phyloP scores from a whole-genome alignment of 169 alveolate genomes.

The Eimeria acervulina region DNA sequence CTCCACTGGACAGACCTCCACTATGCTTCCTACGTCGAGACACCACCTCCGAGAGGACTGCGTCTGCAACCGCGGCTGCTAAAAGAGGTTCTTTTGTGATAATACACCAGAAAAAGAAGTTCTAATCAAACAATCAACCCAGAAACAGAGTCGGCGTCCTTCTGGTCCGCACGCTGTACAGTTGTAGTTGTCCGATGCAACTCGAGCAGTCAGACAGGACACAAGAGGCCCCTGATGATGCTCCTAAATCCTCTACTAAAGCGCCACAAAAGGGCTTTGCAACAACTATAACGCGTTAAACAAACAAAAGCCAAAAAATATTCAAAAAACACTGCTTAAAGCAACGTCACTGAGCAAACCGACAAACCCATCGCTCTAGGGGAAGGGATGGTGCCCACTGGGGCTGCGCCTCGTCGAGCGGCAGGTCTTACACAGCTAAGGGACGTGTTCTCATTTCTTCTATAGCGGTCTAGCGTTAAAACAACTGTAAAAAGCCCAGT shows the following conservation, averaged over 20 bases:
- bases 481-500: too few species aligned
- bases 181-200: too few species aligned
- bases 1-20: too few species aligned
- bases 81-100: too few species aligned
- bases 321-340: not conserved
- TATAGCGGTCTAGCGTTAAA: too few species aligned
- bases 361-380: not conserved
- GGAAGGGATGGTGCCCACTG: slow-evolving; percentile 22
- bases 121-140: too few species aligned
- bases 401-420: slow-evolving; percentile 28
- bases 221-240: not conserved
- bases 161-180: too few species aligned
- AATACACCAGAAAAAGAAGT: not conserved
- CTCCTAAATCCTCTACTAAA: not conserved
- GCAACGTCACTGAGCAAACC: not conserved
- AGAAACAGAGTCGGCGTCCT: too few species aligned
- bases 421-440: not conserved
- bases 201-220: not conserved
- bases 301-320: not conserved
- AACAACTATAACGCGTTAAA: not conserved
- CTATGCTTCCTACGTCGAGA: not conserved
- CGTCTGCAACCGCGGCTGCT: too few species aligned
- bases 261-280: not conserved
- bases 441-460: too few species aligned
- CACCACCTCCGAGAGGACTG: not conserved